phyloP scores from a whole-genome alignment of 495 filamentous ascomycete genomes.

The Annulohypoxylon bovei region DNA sequence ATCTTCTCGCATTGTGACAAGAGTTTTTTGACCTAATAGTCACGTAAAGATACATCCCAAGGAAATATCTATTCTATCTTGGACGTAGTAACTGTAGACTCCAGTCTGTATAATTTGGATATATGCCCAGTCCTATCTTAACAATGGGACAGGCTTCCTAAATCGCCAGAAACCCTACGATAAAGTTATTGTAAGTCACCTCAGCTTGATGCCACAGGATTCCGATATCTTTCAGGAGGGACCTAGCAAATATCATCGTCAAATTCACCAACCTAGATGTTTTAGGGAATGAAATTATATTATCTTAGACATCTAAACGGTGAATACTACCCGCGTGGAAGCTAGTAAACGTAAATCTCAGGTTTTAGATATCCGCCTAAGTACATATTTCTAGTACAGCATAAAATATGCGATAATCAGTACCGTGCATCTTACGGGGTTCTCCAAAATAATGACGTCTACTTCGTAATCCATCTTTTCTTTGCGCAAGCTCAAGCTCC shows the following conservation, averaged over 20 bases:
- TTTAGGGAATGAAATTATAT: not conserved
- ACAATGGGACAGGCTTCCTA: not conserved
- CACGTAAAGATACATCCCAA: not conserved
- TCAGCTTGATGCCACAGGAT: not conserved
- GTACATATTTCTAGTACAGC: too few species aligned
- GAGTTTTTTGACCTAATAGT: not conserved
- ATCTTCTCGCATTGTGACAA: not conserved
- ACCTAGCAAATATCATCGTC: not conserved
- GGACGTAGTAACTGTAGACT: not conserved
- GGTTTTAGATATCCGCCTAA: too few species aligned
- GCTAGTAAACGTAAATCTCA: too few species aligned
- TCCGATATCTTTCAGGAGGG: not conserved
- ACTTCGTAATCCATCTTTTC: slow-evolving; percentile 31
- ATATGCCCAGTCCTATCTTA: not conserved
- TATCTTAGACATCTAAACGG: not conserved
- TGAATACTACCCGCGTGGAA: too few species aligned
- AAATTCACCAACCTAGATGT: not conserved
- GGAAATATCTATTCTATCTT: not conserved
- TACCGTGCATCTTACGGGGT: not conserved
- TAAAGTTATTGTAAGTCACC: not conserved
- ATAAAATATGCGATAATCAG: too few species aligned
- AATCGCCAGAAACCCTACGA: not conserved
- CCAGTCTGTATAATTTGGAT: not conserved
- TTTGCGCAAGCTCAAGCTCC: slow-evolving; percentile 20
- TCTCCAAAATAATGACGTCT: slow-evolving; percentile 41